phyloP scores from a whole-genome alignment of 2,329 filamentous ascomycete species.

The Amphichorda felina region DNA sequence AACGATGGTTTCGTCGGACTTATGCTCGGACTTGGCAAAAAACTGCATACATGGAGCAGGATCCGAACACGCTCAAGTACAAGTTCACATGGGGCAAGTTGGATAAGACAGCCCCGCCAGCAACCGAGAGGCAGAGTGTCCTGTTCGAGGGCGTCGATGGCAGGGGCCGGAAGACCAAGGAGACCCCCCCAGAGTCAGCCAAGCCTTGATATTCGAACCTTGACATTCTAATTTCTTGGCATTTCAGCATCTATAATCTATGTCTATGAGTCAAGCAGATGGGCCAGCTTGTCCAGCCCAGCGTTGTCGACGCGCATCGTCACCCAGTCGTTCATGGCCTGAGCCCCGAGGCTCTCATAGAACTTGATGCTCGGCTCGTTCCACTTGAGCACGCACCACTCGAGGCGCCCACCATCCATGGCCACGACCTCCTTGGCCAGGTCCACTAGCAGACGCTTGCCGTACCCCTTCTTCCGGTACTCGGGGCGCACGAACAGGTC shows the following conservation, averaged over 20 bases:
- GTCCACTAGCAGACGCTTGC: constrained; percentile 59
- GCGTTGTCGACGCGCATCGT: constrained; percentile 64
- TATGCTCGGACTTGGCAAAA: constrained; percentile 33
- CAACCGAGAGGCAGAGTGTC: constrained; percentile 20
- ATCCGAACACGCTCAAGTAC: constrained; percentile 16
- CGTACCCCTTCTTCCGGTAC: constrained; percentile 68
- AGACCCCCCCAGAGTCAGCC: neutral
- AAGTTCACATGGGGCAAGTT: constrained; percentile 35
- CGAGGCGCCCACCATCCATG: constrained; percentile 63
- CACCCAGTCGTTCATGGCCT: constrained; percentile 58
- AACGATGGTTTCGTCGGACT: constrained; percentile 32
- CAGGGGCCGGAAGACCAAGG: constrained; percentile 9
- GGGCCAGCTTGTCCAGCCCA: constrained; percentile 47
- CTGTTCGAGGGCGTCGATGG: constrained; percentile 36
- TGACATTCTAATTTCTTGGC: neutral
- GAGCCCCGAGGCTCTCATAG: constrained; percentile 62
- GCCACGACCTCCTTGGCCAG: constrained; percentile 69
- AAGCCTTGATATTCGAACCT: neutral
- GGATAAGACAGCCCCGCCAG: constrained; percentile 8
- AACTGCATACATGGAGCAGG: constrained; percentile 27
- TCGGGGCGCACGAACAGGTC: constrained; percentile 72
- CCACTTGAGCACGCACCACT: constrained; percentile 91
- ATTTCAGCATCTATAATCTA: neutral
- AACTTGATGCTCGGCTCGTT: constrained; percentile 85
- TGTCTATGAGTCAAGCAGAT: constrained; percentile 17